These are phyloP conservation scores for Populus hybrid DNA, from an alignment of 441 rosid genomes.

Conservation along the genomic window DNA sequence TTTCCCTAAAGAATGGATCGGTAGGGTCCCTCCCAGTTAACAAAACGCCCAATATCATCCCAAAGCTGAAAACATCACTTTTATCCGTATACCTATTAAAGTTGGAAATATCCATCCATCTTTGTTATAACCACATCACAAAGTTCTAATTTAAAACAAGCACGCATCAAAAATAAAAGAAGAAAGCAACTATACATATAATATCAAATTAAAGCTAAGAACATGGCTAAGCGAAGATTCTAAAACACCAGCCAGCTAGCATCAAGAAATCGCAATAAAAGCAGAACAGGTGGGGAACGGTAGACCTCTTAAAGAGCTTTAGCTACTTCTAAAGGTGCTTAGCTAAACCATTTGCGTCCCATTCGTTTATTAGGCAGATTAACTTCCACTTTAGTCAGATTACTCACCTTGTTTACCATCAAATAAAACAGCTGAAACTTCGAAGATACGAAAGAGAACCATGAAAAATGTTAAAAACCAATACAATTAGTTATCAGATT, in stretches of 20 bases:
- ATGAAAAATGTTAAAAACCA: not conserved
- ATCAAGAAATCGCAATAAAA: not conserved
- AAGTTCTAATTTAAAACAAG: not conserved
- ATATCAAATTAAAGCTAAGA: conserved; percentile 4
- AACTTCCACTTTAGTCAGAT: not conserved
- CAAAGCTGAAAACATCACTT: conserved; percentile 93
- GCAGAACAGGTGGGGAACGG: not conserved
- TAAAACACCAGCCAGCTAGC: not conserved
- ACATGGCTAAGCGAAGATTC: not conserved
- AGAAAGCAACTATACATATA: conserved; percentile 1
- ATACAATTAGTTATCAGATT: not conserved
- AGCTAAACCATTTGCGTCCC: not conserved
- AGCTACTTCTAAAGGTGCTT: not conserved
- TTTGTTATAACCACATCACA: conserved; percentile 14
- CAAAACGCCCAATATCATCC: conserved; percentile 83
- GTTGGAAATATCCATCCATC: conserved; percentile 1
- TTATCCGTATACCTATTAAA: conserved; percentile 71
- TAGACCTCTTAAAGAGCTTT: conserved; percentile 1
- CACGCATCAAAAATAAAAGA: not conserved
- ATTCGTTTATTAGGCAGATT: not conserved
- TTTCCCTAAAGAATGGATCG: conserved; percentile 61
- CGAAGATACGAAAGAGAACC: not conserved
- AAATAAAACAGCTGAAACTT: not conserved
- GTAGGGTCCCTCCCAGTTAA: conserved; percentile 81
- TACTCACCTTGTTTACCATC: not conserved